Conservation (phyloP, 495 filamentous ascomycete species). For the Penicillium herquei region DNA sequence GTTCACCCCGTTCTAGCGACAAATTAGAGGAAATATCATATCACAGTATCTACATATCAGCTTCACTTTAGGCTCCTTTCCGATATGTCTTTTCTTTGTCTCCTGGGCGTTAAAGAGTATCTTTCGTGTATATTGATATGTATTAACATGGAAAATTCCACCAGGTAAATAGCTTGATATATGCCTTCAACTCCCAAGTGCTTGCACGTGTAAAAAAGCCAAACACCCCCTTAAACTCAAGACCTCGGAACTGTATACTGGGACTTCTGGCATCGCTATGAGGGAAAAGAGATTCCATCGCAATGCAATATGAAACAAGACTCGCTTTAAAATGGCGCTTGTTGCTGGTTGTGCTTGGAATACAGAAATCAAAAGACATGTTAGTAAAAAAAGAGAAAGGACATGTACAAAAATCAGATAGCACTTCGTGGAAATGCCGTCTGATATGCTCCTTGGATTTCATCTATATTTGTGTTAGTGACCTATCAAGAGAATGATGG, state of each 20-base stretch:
- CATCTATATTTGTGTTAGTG: conserved; percentile 29
- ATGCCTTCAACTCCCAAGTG: too few relatives aligned
- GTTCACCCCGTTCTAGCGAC: background rate
- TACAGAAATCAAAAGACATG: background rate
- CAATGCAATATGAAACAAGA: conserved; percentile 1
- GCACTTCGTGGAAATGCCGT: conserved; percentile 39
- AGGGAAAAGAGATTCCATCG: background rate
- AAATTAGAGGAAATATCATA: background rate
- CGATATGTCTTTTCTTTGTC: too few relatives aligned
- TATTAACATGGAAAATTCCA: too few relatives aligned
- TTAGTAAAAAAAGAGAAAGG: background rate
- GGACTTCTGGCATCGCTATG: background rate
- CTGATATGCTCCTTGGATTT: conserved; percentile 47
- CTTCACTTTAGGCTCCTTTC: background rate
- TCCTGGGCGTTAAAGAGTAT: too few relatives aligned
- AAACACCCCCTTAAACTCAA: too few relatives aligned
- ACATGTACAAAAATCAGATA: conserved; percentile 9
- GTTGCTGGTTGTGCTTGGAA: background rate
- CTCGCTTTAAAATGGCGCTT: background rate
- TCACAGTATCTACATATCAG: background rate
- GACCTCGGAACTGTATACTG: background rate
- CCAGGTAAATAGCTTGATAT: too few relatives aligned
- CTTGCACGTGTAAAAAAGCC: too few relatives aligned
- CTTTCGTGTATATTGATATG: too few relatives aligned
- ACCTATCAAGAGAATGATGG: background rate